Conservation (phyloP, 345 rosid genomes). For the Nephelium lappaceum region DNA sequence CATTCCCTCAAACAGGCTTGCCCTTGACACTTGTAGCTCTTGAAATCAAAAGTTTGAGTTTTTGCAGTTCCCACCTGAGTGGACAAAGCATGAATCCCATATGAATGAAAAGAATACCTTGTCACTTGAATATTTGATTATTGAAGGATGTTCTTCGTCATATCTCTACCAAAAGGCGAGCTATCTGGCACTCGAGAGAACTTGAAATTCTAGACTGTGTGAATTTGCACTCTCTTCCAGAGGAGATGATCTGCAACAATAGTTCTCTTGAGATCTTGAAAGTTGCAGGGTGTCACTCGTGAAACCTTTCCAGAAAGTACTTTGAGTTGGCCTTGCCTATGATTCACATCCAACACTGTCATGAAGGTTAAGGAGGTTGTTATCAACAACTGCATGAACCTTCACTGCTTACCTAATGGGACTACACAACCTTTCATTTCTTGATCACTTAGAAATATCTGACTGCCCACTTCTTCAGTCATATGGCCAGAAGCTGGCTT, state of each 20-base stretch:
- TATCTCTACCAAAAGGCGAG: too few relatives aligned
- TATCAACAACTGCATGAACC: too few relatives aligned
- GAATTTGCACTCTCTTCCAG: too few relatives aligned
- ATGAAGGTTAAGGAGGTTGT: too few relatives aligned
- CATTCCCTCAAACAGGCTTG: slow-evolving; percentile 19
- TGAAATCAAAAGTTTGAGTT: too few relatives aligned
- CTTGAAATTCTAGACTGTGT: too few relatives aligned
- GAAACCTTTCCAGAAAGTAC: slow-evolving; percentile 4
- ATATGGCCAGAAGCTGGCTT: slow-evolving; percentile 27
- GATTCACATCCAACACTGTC: background rate
- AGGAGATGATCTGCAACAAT: slow-evolving; percentile 11
- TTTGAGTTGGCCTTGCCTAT: background rate
- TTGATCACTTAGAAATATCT: slow-evolving; percentile 19
- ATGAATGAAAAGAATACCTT: background rate
- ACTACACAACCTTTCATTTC: slow-evolving; percentile 26
- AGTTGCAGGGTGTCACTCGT: slow-evolving; percentile 14
- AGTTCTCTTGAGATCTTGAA: slow-evolving; percentile 13
- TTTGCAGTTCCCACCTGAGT: slow-evolving; percentile 18
- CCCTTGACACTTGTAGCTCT: slow-evolving; percentile 10
- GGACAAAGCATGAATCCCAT: background rate
- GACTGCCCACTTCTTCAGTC: slow-evolving; percentile 25
- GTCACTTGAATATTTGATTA: slow-evolving; percentile 23
- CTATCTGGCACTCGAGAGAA: too few relatives aligned
- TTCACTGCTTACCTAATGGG: slow-evolving; percentile 21
- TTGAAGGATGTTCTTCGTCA: slow-evolving; percentile 29